Base-by-base conservation (phyloP, 202 grass and related monocot species). In the Carex sylvatica region DNA sequence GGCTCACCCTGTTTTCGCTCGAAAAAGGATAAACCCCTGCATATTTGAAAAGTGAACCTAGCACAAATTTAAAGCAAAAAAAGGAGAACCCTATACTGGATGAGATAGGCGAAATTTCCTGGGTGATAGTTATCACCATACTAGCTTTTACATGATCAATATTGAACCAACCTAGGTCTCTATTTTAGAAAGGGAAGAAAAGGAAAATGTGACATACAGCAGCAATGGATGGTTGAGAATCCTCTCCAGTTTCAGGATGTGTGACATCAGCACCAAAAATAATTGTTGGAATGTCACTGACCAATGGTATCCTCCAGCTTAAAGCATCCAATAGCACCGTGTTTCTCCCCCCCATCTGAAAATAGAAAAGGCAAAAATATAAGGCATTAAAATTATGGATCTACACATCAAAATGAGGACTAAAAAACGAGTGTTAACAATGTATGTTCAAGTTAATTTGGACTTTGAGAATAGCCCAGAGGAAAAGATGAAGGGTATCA, bases 181-280 rank as follows among this genome's bases (percentile, higher is more conserved):
- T 16, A 19, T 38, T 28, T 19, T 77, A 36, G 15, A 35, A 77
- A 77, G 38, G 28, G 28, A 84, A 78, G 60, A 28, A 64, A 54
- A 56, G 6, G 33, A 14, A 78, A 38, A 31, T 65, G 40, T 12
- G 91, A 74, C 78, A 82, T 92, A 99, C 96, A 3, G 96, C 96
- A 85, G 96, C 96, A 82, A 99, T 99, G 58, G 96, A 99, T 61
- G 96, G 96, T 51, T 84, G 92, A 82, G 91, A 93, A 79, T 99
- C 96, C 78, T 99, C 96, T 73, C 96, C 96, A 4, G 92, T 95
- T 90, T 99, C 96, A 83, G 96, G 96, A 85, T 99, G 96, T 6
- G 96, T 99, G 28, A 99, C 96, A 86, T 99, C 96, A 56, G 96
- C 96, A 76, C 96, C 96, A 91, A 99, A 99, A 83, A 99, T 99